These are phyloP conservation scores for Boletus barrowsii DNA, from an alignment of 768 basidiomycete species.

Conservation along the genomic window DNA sequence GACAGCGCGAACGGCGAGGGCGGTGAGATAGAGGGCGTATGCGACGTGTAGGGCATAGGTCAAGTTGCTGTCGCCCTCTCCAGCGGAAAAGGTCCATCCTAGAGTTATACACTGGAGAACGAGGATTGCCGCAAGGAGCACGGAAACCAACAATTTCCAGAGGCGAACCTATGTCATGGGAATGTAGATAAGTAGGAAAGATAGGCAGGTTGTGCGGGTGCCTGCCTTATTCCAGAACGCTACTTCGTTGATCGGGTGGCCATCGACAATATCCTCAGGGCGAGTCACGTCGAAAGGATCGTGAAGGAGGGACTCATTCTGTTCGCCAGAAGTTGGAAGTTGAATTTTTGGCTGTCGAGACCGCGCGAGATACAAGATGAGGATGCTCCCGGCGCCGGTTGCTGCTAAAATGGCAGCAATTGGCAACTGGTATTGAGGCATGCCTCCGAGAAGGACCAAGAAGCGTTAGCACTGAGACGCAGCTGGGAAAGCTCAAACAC, in stretches of 20 bases:
- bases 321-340: slow-evolving; percentile 37
- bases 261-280: slow-evolving; percentile 68
- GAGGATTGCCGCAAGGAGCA: slow-evolving; percentile 45
- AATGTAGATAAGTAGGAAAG: not conserved
- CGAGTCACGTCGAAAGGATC: slow-evolving; percentile 73
- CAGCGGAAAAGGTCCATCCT: slow-evolving; percentile 41
- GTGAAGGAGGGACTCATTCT: slow-evolving; percentile 20
- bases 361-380: slow-evolving; percentile 39
- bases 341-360: slow-evolving; percentile 50
- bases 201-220: not conserved
- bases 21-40: slow-evolving; percentile 60
- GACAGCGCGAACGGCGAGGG: slow-evolving; percentile 51
- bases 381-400: slow-evolving; percentile 43
- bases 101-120: slow-evolving; percentile 51
- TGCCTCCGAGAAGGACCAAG: slow-evolving; percentile 22
- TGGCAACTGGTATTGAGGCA: slow-evolving; percentile 61
- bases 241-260: slow-evolving; percentile 59
- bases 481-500: not conserved
- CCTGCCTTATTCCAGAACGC: slow-evolving; percentile 59
- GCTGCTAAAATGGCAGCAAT: slow-evolving; percentile 47
- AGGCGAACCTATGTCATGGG: slow-evolving; percentile 47
- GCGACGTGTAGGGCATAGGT: slow-evolving; percentile 44
- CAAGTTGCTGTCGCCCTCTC: slow-evolving; percentile 31
- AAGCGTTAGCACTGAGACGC: not conserved
- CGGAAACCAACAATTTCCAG: slow-evolving; percentile 51